Evolutionary conservation across 2,329 filamentous ascomycete species (phyloP).

Genomic region (Neoascochyta sp.): DNA sequence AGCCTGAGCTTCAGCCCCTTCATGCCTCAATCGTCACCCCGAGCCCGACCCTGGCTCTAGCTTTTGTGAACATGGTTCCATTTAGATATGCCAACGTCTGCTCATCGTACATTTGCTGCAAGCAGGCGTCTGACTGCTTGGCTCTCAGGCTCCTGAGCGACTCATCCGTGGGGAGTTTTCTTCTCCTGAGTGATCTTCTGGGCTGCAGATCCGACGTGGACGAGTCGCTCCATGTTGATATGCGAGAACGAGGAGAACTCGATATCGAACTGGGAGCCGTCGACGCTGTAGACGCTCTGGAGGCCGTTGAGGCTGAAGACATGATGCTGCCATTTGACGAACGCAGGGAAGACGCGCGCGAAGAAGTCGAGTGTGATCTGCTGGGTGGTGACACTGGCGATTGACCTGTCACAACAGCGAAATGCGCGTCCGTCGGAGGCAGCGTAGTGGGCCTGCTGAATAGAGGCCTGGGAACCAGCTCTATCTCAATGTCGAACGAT

Average conservation of each 20-base stretch:
- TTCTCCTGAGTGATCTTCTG: slow-evolving; percentile 12
- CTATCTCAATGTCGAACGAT: slow-evolving; percentile 9
- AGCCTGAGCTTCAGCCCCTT: no score
- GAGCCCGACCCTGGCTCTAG: no score
- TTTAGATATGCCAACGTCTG: slow-evolving; percentile 29
- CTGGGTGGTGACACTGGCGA: slow-evolving; percentile 13
- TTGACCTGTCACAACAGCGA: slow-evolving; percentile 19
- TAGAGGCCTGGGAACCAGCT: slow-evolving; percentile 24
- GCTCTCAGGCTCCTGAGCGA: slow-evolving; percentile 31
- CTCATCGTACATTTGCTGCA: slow-evolving; percentile 31
- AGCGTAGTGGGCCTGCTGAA: slow-evolving; percentile 21
- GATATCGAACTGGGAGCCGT: slow-evolving; percentile 4
- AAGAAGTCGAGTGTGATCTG: slow-evolving; percentile 1
- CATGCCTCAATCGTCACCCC: no score
- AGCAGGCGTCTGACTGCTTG: slow-evolving; percentile 34
- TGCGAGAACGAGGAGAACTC: slow-evolving; percentile 5
- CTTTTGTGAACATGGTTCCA: slow-evolving; percentile 17
- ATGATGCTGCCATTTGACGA: slow-evolving; percentile 6
- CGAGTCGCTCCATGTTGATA: slow-evolving; percentile 6
- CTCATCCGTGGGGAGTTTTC: slow-evolving; percentile 11
- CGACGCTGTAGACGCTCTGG: slow-evolving; percentile 3
- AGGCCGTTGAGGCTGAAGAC: slow-evolving; percentile 3
- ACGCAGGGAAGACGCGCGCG: slow-evolving; percentile 3
- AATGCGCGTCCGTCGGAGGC: slow-evolving; percentile 16
- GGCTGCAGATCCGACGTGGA: slow-evolving; percentile 9